These are phyloP conservation scores for Ustilago sp. DNA, from an alignment of 1,284 basidiomycete genomes.

Conservation along the genomic window DNA sequence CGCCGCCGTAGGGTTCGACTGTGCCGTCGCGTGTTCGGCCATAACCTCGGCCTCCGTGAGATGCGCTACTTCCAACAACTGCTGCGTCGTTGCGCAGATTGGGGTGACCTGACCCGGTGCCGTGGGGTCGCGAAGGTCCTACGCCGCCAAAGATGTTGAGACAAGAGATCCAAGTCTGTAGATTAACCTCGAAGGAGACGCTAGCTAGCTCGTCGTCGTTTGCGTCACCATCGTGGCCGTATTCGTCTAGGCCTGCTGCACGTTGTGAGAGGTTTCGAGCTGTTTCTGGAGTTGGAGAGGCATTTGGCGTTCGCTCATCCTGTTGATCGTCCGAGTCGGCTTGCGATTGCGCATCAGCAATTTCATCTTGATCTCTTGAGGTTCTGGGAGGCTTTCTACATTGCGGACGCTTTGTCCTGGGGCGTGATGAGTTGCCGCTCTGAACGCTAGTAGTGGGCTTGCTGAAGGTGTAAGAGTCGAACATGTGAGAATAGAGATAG, in stretches of 20 bases:
- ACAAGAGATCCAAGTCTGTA: slow-evolving; percentile 85
- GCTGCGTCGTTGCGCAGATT: slow-evolving; percentile 12
- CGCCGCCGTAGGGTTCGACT: slow-evolving; percentile 22
- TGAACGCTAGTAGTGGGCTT: slow-evolving; percentile 62
- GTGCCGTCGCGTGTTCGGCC: slow-evolving; percentile 30
- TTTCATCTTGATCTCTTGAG: neutral
- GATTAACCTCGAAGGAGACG: slow-evolving; percentile 80
- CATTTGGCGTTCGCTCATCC: neutral
- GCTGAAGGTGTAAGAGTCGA: slow-evolving; percentile 79
- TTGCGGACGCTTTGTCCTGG: neutral
- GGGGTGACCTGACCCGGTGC: neutral
- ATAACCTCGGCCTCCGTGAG: slow-evolving; percentile 15
- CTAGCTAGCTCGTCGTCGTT: slow-evolving; percentile 64
- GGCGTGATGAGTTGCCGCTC: slow-evolving; percentile 1
- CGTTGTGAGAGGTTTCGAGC: slow-evolving; percentile 2
- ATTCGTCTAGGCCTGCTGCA: slow-evolving; percentile 19
- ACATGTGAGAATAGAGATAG: slow-evolving; percentile 83
- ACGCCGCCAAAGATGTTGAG: slow-evolving; percentile 92
- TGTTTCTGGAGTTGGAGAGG: neutral
- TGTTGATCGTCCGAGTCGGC: slow-evolving; percentile 10
- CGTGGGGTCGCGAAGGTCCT: slow-evolving; percentile 39
- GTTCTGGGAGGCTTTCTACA: slow-evolving; percentile 21
- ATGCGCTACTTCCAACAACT: neutral
- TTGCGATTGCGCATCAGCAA: neutral
- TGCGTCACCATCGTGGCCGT: neutral